Conservation (phyloP, 2,329 filamentous ascomycete species). For the Cladosporium colombiae region DNA sequence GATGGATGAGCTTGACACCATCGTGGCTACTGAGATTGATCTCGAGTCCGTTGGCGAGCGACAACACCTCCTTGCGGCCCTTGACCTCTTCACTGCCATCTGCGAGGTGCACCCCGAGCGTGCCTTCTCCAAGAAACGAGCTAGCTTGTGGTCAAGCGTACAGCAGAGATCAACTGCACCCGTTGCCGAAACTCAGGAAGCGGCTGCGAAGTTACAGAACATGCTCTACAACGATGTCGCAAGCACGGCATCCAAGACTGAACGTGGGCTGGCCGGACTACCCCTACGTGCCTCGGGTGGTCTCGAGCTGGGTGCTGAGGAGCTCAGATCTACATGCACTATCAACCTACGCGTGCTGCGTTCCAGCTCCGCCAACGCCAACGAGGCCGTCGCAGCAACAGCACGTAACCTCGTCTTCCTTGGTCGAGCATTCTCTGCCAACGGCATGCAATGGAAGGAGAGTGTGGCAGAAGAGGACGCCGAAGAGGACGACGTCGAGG, state of each 20-base stretch:
- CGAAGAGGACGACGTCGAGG: constrained; percentile 39
- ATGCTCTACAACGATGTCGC: constrained; percentile 81
- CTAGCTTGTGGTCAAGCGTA: constrained; percentile 70
- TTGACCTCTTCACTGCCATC: constrained; percentile 69
- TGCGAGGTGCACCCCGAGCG: constrained; percentile 65
- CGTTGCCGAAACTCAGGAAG: constrained; percentile 73
- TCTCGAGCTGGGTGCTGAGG: constrained; percentile 63
- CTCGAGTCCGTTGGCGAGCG: constrained; percentile 61
- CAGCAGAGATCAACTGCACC: constrained; percentile 65
- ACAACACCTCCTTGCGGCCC: constrained; percentile 72
- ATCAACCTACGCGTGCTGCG: constrained; percentile 62
- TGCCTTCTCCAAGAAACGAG: constrained; percentile 61
- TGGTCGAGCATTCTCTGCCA: constrained; percentile 64
- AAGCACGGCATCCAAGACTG: constrained; percentile 55
- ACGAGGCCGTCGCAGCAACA: constrained; percentile 76
- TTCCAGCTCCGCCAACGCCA: constrained; percentile 56
- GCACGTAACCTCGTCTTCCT: constrained; percentile 83
- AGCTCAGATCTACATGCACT: constrained; percentile 62
- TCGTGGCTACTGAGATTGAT: constrained; percentile 52
- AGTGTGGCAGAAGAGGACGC: constrained; percentile 48
- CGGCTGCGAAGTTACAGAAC: constrained; percentile 71
- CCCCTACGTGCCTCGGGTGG: constrained; percentile 71
- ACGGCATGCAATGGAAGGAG: constrained; percentile 52
- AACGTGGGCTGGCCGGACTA: constrained; percentile 54
- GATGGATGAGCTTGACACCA: constrained; percentile 50